Evolutionary conservation across 306 rosid species (phyloP), one percentile per base, ranked within the genome.

Genomic region (Fagus crenata): DNA sequence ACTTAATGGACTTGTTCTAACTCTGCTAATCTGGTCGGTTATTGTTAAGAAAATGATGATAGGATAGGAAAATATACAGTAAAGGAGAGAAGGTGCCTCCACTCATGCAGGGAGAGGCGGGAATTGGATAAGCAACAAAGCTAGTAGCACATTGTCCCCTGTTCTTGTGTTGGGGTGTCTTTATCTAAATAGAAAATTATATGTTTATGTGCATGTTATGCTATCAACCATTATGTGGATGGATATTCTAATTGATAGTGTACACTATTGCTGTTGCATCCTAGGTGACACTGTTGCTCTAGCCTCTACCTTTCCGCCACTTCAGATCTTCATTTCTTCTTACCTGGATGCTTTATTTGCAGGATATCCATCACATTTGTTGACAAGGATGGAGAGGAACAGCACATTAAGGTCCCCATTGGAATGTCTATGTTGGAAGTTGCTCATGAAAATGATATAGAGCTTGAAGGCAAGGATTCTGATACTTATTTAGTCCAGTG

Each of bases 381-480:
- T 15, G 95, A 89, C 53, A 92, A 89, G 85, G 97, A 95, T 78
- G 97, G 96, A 36, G 97, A 87, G 77, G 97, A 95, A 56, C 53
- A 85, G 53, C 86, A 81, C 46, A 80, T 92, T 75, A 82, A 81
- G 82, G 97, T 95, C 78, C 98, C 98, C 2, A 71, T 85, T 69
- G 98, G 98, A 72, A 95, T 89, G 98, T 88, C 96, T 55, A 90
- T 95, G 91, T 75, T 95, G 76, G 97, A 95, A 86, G 98, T 97
- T 79, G 98, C 98, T 85, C 97, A 92, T 82, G 81, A 86, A 87
- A 95, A 92, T 51, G 97, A 95, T 81, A 90, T 92, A 75, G 98
- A 95, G 65, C 97, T 92, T 72, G 97, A 95, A 95, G 98, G 98
- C 77, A 82, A 75, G 91, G 69, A 64, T 54, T 85, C 80, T 85